phyloP scores from a whole-genome alignment of 768 basidiomycete genomes.

The Nidularia sp. region DNA sequence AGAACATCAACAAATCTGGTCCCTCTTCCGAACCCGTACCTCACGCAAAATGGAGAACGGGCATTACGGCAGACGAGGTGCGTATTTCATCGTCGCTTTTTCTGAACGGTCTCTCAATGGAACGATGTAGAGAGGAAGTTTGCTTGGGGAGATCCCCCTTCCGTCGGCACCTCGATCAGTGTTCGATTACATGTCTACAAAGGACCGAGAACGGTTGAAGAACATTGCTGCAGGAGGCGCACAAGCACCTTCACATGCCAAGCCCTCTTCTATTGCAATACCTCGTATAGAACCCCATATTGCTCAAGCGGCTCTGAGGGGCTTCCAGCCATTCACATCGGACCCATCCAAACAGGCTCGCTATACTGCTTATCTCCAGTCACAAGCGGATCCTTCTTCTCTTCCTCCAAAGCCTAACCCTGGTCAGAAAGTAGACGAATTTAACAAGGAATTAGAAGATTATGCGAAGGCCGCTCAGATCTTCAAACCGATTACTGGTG shows the following conservation, averaged over 20 bases:
- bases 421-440: conserved; percentile 60
- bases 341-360: conserved; percentile 80
- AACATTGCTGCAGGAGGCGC: conserved; percentile 36
- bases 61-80: conserved; percentile 72
- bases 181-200: conserved; percentile 92
- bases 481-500: conserved; percentile 88
- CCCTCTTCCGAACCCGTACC: conserved; percentile 16
- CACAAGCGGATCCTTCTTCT: conserved; percentile 54
- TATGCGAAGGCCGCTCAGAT: conserved; percentile 85
- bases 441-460: conserved; percentile 79
- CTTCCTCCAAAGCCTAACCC: conserved; percentile 50
- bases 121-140: conserved; percentile 62
- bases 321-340: conserved; percentile 84
- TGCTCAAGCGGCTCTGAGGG: conserved; percentile 81
- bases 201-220: conserved; percentile 83
- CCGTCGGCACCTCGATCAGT: conserved; percentile 73
- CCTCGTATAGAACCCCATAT: conserved; percentile 71
- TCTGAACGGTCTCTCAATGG: neutral
- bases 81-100: conserved; percentile 14
- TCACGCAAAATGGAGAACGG: conserved; percentile 49
- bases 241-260: conserved; percentile 2
- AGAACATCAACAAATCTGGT: conserved; percentile 27
- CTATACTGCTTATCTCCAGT: conserved; percentile 77
- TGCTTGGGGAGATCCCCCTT: conserved; percentile 79
- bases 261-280: conserved; percentile 33